Evolutionary conservation across 305 asterid species (phyloP).

Genomic region (Fraxinus velutina): DNA sequence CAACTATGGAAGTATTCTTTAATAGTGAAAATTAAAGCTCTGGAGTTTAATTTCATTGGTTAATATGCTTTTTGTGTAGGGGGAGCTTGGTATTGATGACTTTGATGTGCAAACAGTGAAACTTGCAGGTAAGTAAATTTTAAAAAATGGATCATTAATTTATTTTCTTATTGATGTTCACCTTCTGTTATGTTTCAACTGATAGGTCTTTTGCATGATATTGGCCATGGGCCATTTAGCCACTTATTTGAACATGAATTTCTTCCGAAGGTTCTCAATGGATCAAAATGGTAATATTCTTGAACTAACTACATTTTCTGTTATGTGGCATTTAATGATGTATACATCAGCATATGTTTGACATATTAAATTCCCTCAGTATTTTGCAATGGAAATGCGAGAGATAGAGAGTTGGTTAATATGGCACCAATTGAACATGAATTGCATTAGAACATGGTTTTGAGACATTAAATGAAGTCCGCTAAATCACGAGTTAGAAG

Average conservation of each 20-base stretch:
- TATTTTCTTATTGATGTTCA: constrained; percentile 18
- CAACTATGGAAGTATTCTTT: constrained; percentile 24
- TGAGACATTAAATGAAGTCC: background rate
- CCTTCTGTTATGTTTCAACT: constrained; percentile 21
- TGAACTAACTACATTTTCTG: background rate
- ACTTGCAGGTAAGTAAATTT: constrained; percentile 65
- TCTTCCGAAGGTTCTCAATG: constrained; percentile 63
- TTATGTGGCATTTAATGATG: background rate
- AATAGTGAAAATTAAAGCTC: constrained; percentile 14
- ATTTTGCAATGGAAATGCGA: background rate
- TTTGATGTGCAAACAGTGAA: constrained; percentile 76
- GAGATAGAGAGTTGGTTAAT: background rate
- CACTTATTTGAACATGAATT: constrained; percentile 88
- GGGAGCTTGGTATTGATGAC: constrained; percentile 82
- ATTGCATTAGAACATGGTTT: background rate
- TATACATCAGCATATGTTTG: background rate
- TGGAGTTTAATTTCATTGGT: constrained; percentile 1
- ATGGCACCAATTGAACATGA: background rate
- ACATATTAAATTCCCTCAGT: background rate
- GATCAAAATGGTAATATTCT: constrained; percentile 63
- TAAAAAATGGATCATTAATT: constrained; percentile 10
- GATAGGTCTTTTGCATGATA: constrained; percentile 83
- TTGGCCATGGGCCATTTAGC: constrained; percentile 96
- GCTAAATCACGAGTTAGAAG: background rate
- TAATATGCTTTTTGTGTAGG: constrained; percentile 45